Evolutionary conservation across 2,329 filamentous ascomycete species (phyloP).

Genomic region (Apiospora hydei): DNA sequence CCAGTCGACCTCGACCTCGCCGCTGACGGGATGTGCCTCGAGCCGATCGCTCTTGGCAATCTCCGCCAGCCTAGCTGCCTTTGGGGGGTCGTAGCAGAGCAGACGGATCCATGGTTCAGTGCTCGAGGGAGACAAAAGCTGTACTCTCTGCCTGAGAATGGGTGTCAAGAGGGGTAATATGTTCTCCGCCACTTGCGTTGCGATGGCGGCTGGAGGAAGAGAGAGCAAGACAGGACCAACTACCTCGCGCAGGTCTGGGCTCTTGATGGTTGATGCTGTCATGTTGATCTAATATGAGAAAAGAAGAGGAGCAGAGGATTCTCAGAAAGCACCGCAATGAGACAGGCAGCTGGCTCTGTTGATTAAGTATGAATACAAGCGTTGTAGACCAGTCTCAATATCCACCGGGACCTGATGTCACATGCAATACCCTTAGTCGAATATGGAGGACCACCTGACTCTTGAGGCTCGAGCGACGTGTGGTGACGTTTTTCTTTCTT

Average conservation of each 20-base stretch:
- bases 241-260: conserved; percentile 56
- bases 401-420: neutral
- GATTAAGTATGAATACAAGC: neutral
- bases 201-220: conserved; percentile 65
- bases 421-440: conserved; percentile 16
- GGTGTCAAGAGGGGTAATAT: conserved; percentile 69
- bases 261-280: conserved; percentile 43
- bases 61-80: conserved; percentile 64
- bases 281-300: conserved; percentile 31
- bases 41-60: conserved; percentile 68
- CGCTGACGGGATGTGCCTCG: conserved; percentile 82
- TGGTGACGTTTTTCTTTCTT: neutral
- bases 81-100: conserved; percentile 70
- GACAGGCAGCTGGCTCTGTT: neutral
- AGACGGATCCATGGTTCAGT: conserved; percentile 76
- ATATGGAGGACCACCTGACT: conserved; percentile 14
- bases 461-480: neutral
- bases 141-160: conserved; percentile 70
- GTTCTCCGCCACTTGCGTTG: conserved; percentile 62
- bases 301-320: neutral
- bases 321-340: neutral
- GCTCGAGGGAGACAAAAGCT: conserved; percentile 65
- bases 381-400: neutral
- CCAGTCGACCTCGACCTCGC: conserved; percentile 79
- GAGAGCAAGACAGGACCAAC: conserved; percentile 66